Conservation (phyloP, 345 rosid species). For the Hirschfeldia incana region DNA sequence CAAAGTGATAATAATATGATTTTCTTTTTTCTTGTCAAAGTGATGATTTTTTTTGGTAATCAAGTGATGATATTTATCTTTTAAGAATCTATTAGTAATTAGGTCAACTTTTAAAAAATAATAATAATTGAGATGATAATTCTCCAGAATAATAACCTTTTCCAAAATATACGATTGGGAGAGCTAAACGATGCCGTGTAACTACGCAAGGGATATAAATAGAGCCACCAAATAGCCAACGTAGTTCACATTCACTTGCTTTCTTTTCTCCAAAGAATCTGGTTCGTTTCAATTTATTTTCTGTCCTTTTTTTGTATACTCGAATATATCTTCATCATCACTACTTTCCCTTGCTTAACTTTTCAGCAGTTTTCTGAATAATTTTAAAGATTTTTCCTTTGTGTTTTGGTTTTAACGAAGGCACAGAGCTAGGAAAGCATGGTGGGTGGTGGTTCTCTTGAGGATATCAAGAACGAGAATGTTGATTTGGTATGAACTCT, state of each 20-base stretch:
- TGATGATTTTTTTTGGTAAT: background rate
- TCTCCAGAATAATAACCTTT: slow-evolving; percentile 2
- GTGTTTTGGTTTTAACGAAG: slow-evolving; percentile 5
- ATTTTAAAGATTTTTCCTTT: background rate
- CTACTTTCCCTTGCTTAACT: background rate
- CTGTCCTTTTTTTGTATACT: background rate
- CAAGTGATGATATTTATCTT: background rate
- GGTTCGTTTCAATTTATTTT: slow-evolving; percentile 30
- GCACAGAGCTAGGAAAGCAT: slow-evolving; percentile 16
- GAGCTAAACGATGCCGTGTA: background rate
- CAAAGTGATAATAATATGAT: background rate
- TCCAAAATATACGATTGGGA: background rate
- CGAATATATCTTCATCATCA: slow-evolving; percentile 15
- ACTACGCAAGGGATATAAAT: slow-evolving; percentile 19
- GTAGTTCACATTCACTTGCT: slow-evolving; percentile 33
- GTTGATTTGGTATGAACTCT: slow-evolving; percentile 35
- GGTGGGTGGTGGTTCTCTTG: slow-evolving; percentile 29
- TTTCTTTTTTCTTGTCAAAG: background rate
- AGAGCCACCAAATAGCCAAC: slow-evolving; percentile 28
- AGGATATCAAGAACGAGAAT: slow-evolving; percentile 36
- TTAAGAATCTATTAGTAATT: background rate
- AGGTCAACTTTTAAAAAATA: background rate
- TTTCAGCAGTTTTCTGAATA: slow-evolving; percentile 1
- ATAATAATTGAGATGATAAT: slow-evolving; percentile 15
- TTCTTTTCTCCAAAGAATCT: slow-evolving; percentile 34